Conservation (phyloP, 257 asterid genomes). For the Solanum chilense region DNA sequence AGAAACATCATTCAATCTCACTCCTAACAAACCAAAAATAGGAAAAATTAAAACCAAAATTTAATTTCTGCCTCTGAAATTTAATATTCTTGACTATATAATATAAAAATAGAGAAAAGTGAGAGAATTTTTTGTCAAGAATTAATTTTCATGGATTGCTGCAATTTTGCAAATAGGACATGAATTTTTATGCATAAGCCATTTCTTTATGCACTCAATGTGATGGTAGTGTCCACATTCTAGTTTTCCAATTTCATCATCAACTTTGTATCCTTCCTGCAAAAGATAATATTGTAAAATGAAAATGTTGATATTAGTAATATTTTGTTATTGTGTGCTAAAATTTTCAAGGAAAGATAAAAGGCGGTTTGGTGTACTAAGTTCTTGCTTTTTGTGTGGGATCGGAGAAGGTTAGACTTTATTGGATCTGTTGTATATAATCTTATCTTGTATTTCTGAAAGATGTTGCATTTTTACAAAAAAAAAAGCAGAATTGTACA, state of each 20-base stretch:
- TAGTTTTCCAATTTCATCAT: slow-evolving; percentile 30
- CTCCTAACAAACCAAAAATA: neutral
- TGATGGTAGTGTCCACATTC: slow-evolving; percentile 57
- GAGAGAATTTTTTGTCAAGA: neutral
- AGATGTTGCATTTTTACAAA: neutral
- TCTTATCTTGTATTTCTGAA: neutral
- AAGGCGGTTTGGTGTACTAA: neutral
- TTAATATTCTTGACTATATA: neutral
- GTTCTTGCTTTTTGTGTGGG: neutral
- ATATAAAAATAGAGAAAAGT: neutral
- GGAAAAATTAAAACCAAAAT: neutral
- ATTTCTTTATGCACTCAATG: slow-evolving; percentile 51
- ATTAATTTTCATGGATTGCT: slow-evolving; percentile 6
- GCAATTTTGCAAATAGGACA: slow-evolving; percentile 53
- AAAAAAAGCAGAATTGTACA: neutral
- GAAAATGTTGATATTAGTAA: neutral
- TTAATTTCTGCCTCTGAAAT: neutral
- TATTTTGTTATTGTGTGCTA: neutral
- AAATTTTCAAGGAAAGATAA: too few relatives aligned
- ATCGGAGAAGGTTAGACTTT: fast-evolving
- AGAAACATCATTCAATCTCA: neutral
- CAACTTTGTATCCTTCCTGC: slow-evolving; percentile 34
- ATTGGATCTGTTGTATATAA: neutral
- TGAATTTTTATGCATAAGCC: slow-evolving; percentile 46
- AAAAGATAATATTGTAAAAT: neutral